phyloP scores from a whole-genome alignment of 2,329 filamentous ascomycete species.

The Neopestalotiopsis rosae region DNA sequence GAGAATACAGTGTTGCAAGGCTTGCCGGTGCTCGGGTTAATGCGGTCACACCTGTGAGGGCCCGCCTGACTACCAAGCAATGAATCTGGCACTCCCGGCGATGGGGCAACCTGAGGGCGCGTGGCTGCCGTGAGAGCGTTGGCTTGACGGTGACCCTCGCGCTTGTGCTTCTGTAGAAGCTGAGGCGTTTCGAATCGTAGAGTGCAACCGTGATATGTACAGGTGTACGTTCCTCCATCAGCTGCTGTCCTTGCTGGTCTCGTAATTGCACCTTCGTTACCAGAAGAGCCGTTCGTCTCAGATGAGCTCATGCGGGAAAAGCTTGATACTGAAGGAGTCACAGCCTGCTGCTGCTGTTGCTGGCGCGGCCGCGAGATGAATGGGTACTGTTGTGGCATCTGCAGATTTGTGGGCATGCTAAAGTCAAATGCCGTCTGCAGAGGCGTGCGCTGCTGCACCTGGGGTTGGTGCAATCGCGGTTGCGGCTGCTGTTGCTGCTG shows the following conservation, averaged over 20 bases:
- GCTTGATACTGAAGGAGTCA: conserved; percentile 46
- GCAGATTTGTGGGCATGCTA: conserved; percentile 45
- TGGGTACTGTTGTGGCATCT: conserved; percentile 39
- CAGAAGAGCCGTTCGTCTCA: conserved; percentile 43
- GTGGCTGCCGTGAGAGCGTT: conserved; percentile 54
- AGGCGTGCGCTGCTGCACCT: conserved; percentile 25
- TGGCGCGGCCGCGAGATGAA: conserved; percentile 43
- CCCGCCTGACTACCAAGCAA: conserved; percentile 86
- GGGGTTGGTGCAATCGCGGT: conserved; percentile 31
- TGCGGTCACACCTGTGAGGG: conserved; percentile 89
- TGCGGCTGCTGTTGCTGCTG: conserved; percentile 22
- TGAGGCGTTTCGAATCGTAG: conserved; percentile 86
- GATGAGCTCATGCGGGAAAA: conserved; percentile 47
- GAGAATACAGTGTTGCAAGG: conserved; percentile 95
- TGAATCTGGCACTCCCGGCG: conserved; percentile 52
- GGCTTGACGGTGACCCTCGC: conserved; percentile 86
- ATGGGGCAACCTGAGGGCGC: conserved; percentile 30
- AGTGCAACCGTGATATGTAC: conserved; percentile 91
- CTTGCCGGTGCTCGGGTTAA: conserved; percentile 94
- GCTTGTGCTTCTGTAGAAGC: conserved; percentile 92
- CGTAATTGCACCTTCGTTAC: conserved; percentile 42
- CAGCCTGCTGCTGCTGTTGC: conserved; percentile 31
- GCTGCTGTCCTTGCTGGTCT: conserved; percentile 69
- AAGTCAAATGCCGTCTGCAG: conserved; percentile 36
- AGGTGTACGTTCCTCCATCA: conserved; percentile 90